Conservation (phyloP, 768 basidiomycete genomes). For the Paxillus rubicundulus region DNA sequence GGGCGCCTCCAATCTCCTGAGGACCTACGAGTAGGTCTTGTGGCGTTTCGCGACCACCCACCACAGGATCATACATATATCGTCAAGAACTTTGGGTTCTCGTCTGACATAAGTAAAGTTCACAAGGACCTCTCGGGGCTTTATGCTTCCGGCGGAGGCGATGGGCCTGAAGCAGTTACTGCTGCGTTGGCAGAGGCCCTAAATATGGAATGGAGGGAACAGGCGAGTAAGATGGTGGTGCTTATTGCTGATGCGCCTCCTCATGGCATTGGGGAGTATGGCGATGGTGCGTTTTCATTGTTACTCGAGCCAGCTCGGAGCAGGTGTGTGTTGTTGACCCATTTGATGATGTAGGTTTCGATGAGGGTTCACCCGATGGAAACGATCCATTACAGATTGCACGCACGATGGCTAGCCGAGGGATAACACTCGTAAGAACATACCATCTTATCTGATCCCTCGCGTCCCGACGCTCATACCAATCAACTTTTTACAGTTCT, state of each 20-base stretch:
- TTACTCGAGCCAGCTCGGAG: not conserved
- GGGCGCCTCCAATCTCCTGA: slow-evolving; percentile 85
- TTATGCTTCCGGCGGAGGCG: slow-evolving; percentile 89
- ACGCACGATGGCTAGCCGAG: slow-evolving; percentile 84
- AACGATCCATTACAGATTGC: slow-evolving; percentile 86
- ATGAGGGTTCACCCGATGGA: slow-evolving; percentile 92
- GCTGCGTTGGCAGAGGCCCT: slow-evolving; percentile 85
- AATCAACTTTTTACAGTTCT: slow-evolving; percentile 59
- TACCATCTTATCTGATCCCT: slow-evolving; percentile 3
- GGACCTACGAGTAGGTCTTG: slow-evolving; percentile 87
- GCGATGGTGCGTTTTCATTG: slow-evolving; percentile 65
- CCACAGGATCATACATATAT: slow-evolving; percentile 97
- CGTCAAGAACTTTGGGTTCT: slow-evolving; percentile 91
- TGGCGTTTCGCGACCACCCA: slow-evolving; percentile 96
- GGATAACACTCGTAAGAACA: slow-evolving; percentile 80
- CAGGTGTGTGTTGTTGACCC: slow-evolving; percentile 10
- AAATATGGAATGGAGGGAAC: slow-evolving; percentile 86
- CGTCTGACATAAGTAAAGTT: slow-evolving; percentile 85
- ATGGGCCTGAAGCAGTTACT: slow-evolving; percentile 96
- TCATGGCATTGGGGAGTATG: slow-evolving; percentile 96
- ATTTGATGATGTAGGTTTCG: slow-evolving; percentile 61
- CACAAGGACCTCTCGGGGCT: slow-evolving; percentile 79
- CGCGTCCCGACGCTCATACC: not conserved
- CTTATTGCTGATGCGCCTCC: slow-evolving; percentile 97
- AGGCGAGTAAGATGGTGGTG: slow-evolving; percentile 93